Conservation (phyloP, 1,284 basidiomycete genomes). For the Irpex sp. region DNA sequence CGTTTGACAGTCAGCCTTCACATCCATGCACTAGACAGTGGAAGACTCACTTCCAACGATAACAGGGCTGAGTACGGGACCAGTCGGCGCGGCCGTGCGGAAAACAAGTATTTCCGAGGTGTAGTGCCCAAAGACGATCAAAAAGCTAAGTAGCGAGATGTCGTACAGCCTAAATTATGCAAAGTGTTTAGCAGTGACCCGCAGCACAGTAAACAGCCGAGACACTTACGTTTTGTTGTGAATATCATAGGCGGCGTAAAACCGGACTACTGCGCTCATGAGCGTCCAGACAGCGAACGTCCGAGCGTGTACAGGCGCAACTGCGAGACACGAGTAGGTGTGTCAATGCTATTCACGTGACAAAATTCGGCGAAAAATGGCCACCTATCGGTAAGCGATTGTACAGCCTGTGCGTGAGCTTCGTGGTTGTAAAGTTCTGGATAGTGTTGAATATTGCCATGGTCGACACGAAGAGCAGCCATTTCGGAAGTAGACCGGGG, state of each 20-base stretch:
- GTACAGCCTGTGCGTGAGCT: constrained; percentile 76
- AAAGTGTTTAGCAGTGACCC: background rate
- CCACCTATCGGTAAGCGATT: constrained; percentile 20
- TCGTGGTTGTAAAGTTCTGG: constrained; percentile 78
- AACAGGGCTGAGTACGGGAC: constrained; percentile 70
- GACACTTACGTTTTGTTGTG: constrained; percentile 64
- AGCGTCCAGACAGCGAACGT: constrained; percentile 89
- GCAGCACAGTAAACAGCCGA: constrained; percentile 8
- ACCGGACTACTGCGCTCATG: constrained; percentile 73
- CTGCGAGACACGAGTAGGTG: constrained; percentile 34
- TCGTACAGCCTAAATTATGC: constrained; percentile 71
- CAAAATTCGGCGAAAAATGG: background rate
- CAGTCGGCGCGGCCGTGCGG: constrained; percentile 64
- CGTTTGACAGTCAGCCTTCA: background rate
- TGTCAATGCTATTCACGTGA: background rate
- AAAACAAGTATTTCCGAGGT: constrained; percentile 82
- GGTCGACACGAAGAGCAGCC: constrained; percentile 77
- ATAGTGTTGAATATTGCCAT: constrained; percentile 80
- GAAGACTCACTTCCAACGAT: constrained; percentile 78
- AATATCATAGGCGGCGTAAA: constrained; percentile 86
- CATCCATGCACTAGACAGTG: background rate
- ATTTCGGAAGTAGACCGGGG: constrained; percentile 74
- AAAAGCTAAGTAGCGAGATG: constrained; percentile 82
- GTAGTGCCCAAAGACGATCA: constrained; percentile 89
- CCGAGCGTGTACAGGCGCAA: constrained; percentile 78